These are phyloP conservation scores for Fusarium mexicanum DNA, from an alignment of 2,329 filamentous ascomycete genomes.

Conservation along the genomic window DNA sequence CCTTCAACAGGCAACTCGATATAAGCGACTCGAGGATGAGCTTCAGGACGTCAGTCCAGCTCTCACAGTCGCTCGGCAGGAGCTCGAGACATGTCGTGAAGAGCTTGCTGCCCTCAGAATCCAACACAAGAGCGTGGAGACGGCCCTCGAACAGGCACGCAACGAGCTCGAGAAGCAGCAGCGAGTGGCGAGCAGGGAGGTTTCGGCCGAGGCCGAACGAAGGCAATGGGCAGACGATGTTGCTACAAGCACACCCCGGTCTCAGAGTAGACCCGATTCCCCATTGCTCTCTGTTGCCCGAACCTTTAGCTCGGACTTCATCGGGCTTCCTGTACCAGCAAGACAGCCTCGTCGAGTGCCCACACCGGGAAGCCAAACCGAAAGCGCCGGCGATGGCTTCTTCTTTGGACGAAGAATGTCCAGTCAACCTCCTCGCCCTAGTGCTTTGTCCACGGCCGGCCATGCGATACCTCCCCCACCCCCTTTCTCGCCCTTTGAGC, in stretches of 20 bases:
- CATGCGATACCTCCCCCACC: conserved; percentile 49
- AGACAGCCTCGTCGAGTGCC: conserved; percentile 45
- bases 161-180: conserved; percentile 63
- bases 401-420: conserved; percentile 60
- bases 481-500: conserved; percentile 61
- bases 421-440: conserved; percentile 58
- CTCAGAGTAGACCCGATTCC: conserved; percentile 63
- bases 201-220: conserved; percentile 53
- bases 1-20: conserved; percentile 64
- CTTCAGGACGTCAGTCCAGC: conserved; percentile 75
- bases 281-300: conserved; percentile 61
- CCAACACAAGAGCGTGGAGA: conserved; percentile 72
- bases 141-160: conserved; percentile 66
- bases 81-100: conserved; percentile 67
- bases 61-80: conserved; percentile 71
- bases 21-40: conserved; percentile 80
- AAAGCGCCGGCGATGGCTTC: conserved; percentile 51
- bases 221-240: conserved; percentile 65
- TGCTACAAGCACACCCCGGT: conserved; percentile 53
- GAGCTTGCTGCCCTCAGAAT: conserved; percentile 71
- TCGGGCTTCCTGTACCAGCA: conserved; percentile 56
- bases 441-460: conserved; percentile 50
- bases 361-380: conserved; percentile 61
- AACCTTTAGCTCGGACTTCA: conserved; percentile 65
- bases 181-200: conserved; percentile 42